Percentiles rank a stretch among this genome's conserved stretches.
Evolutionary conservation across 2,329 filamentous ascomycete species (phyloP).

Genomic region (Ophiosphaerella korrae): DNA sequence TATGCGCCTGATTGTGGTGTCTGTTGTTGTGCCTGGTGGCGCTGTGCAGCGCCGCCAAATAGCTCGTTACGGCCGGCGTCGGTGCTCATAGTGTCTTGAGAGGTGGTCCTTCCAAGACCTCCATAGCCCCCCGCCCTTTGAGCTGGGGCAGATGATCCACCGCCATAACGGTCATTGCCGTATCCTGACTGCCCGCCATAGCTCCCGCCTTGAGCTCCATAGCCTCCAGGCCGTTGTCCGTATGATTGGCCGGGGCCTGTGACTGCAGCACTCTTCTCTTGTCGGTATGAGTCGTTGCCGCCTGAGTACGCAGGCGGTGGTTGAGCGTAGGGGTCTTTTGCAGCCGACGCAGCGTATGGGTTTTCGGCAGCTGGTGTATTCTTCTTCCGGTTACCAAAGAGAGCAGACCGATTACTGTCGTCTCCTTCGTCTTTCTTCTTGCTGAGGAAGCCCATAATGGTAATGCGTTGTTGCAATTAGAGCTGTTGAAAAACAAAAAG

Average conservation of each 20-base stretch:
- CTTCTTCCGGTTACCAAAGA: constrained; percentile 63
- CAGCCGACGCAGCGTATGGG: constrained; percentile 51
- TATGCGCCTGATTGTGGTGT: constrained; percentile 38
- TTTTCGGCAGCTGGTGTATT: constrained; percentile 56
- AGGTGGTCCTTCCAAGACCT: constrained; percentile 40
- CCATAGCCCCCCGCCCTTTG: constrained; percentile 47
- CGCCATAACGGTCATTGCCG: constrained; percentile 56
- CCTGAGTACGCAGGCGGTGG: constrained; percentile 48
- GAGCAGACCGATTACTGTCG: constrained; percentile 60
- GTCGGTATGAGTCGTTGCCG: constrained; percentile 40
- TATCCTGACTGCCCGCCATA: constrained; percentile 46
- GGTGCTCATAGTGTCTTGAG: constrained; percentile 51
- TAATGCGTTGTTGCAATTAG: background rate
- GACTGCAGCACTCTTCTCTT: constrained; percentile 52
- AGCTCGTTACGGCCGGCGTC: constrained; percentile 67
- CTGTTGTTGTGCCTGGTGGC: constrained; percentile 53
- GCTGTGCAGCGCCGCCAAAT: constrained; percentile 63
- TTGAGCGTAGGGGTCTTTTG: constrained; percentile 60
- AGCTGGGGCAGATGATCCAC: constrained; percentile 35
- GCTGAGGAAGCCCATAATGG: constrained; percentile 56
- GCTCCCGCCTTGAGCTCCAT: constrained; percentile 34
- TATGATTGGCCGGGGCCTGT: constrained; percentile 50
- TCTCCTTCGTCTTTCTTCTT: constrained; percentile 61
- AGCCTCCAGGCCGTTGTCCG: constrained; percentile 48
- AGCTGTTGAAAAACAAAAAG: background rate